Percentiles rank a stretch among this genome's conserved stretches.
These are phyloP conservation scores for Ophiostoma populinum DNA, from an alignment of 2,329 filamentous ascomycete genomes.

Conservation along the genomic window DNA sequence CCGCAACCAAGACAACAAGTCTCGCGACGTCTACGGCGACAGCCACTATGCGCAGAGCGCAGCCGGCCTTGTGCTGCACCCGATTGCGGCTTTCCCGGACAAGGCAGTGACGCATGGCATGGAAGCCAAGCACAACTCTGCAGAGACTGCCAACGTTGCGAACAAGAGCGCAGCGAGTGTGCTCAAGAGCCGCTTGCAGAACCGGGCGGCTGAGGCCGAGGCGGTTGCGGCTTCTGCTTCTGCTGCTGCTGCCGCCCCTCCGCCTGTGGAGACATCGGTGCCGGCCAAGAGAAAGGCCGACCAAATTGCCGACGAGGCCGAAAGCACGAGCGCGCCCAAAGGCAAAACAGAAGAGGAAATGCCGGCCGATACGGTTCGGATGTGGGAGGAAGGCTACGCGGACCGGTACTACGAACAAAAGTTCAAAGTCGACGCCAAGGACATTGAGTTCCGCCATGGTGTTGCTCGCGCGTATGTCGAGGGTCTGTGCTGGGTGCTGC, in stretches of 20 bases:
- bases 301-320: slow-evolving; percentile 42
- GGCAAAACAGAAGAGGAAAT: slow-evolving; percentile 36
- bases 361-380: slow-evolving; percentile 61
- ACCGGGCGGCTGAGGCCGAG: slow-evolving; percentile 16
- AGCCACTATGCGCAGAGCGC: slow-evolving; percentile 10
- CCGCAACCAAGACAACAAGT: not conserved
- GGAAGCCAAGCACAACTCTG: slow-evolving; percentile 56
- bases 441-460: slow-evolving; percentile 72
- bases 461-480: slow-evolving; percentile 88
- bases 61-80: slow-evolving; percentile 13
- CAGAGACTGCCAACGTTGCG: slow-evolving; percentile 54
- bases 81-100: slow-evolving; percentile 34
- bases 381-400: slow-evolving; percentile 92
- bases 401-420: slow-evolving; percentile 97
- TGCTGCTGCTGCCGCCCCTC: not conserved
- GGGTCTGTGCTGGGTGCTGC: slow-evolving; percentile 83
- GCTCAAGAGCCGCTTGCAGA: slow-evolving; percentile 63
- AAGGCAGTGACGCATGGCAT: slow-evolving; percentile 67
- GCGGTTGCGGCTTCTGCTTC: slow-evolving; percentile 1
- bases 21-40: slow-evolving; percentile 8
- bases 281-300: slow-evolving; percentile 58
- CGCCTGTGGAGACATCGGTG: slow-evolving; percentile 12
- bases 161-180: slow-evolving; percentile 92
- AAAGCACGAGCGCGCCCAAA: slow-evolving; percentile 37
- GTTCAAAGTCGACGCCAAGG: slow-evolving; percentile 66